phyloP scores from a whole-genome alignment of 73 alveolate species.

The Stentor roeselii region DNA sequence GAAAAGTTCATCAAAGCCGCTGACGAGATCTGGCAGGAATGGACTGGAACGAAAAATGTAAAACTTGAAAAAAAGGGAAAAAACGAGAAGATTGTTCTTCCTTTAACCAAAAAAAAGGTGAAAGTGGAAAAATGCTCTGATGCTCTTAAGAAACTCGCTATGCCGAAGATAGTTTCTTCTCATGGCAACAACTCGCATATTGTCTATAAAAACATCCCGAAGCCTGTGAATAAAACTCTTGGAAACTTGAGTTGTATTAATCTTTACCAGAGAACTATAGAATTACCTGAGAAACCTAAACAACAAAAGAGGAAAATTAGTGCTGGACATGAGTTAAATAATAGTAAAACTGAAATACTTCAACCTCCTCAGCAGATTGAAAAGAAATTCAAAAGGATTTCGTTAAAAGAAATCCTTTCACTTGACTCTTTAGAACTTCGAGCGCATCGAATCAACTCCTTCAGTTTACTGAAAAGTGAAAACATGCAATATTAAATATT shows the following conservation, averaged over 20 bases:
- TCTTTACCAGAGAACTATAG: background rate
- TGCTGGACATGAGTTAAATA: background rate
- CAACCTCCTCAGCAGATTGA: background rate
- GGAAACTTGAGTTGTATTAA: background rate
- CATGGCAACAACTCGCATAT: background rate
- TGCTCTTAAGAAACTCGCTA: background rate
- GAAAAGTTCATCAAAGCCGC: slow-evolving; percentile 30
- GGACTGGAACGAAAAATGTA: background rate
- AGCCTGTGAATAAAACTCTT: background rate
- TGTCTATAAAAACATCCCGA: background rate
- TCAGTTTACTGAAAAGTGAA: too few relatives aligned
- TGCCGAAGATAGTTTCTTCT: background rate
- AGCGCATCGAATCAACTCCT: too few relatives aligned
- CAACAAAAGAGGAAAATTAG: too few relatives aligned
- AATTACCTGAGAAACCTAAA: background rate
- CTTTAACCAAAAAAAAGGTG: background rate
- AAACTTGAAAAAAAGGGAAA: background rate
- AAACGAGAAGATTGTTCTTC: background rate
- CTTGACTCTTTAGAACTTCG: too few relatives aligned
- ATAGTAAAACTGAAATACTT: background rate
- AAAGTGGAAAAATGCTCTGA: background rate
- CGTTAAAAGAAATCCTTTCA: background rate
- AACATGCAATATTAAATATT: too few relatives aligned
- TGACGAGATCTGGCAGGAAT: slow-evolving; percentile 25
- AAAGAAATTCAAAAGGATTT: too few relatives aligned